Evolutionary conservation across 163 green algal genomes (phyloP).

Genomic region (Scenedesmus sp.): DNA sequence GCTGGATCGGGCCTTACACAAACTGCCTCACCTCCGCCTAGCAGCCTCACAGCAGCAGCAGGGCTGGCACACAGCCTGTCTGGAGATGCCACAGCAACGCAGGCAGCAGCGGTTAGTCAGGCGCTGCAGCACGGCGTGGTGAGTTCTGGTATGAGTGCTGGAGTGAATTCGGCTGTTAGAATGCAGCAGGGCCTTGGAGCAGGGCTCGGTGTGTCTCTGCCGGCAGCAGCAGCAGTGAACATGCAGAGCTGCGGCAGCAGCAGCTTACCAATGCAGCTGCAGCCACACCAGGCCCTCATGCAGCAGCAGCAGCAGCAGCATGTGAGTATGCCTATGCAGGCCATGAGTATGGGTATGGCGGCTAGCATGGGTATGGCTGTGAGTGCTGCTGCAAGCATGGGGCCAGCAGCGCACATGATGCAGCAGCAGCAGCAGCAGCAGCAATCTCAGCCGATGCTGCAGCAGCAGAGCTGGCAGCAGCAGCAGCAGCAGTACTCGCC

Average conservation of each 20-base stretch:
- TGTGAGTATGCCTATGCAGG: not conserved
- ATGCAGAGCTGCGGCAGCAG: not conserved
- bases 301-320: conserved; percentile 11
- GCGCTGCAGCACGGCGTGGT: no score
- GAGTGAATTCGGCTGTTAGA: not conserved
- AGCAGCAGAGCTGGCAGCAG: not conserved
- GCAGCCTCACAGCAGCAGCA: not conserved
- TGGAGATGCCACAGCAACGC: not conserved
- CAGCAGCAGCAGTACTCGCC: not conserved
- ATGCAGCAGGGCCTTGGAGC: not conserved
- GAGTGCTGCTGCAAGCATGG: no score
- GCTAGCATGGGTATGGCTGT: no score
- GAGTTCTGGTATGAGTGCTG: no score
- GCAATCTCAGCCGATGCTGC: not conserved
- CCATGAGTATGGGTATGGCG: no score
- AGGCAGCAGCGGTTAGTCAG: not conserved
- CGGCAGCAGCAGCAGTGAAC: not conserved
- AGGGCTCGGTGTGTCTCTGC: not conserved
- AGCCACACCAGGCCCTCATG: not conserved
- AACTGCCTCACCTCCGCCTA: not conserved
- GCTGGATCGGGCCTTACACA: not conserved
- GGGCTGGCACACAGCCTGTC: not conserved
- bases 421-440: not conserved
- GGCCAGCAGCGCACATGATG: not conserved
- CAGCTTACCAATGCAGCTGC: not conserved